Conservation (phyloP, 495 filamentous ascomycete genomes). For the Neurospora africana region DNA sequence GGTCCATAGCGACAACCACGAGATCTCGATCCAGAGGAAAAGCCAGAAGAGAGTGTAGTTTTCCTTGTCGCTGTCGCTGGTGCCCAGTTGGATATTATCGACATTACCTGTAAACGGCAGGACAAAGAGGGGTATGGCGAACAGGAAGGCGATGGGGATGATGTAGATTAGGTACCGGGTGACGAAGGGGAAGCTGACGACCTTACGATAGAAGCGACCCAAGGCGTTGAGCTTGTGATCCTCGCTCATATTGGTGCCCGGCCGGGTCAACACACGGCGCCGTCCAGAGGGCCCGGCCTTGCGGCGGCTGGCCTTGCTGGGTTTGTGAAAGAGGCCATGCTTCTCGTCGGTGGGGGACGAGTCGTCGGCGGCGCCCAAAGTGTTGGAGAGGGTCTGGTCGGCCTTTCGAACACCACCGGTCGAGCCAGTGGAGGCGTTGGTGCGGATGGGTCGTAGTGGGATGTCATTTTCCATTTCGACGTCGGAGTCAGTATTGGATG, state of each 20-base stretch:
- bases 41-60: slow-evolving; percentile 55
- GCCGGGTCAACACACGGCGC: slow-evolving; percentile 42
- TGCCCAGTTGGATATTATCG: slow-evolving; percentile 27
- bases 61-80: slow-evolving; percentile 29
- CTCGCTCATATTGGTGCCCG: slow-evolving; percentile 46
- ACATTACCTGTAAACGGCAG: slow-evolving; percentile 38
- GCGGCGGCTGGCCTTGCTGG: neutral
- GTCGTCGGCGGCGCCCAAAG: slow-evolving; percentile 14
- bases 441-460: slow-evolving; percentile 40
- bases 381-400: slow-evolving; percentile 26
- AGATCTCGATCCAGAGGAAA: slow-evolving; percentile 84
- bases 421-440: slow-evolving; percentile 38
- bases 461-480: slow-evolving; percentile 33
- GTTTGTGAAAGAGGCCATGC: slow-evolving; percentile 40
- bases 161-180: slow-evolving; percentile 88
- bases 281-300: slow-evolving; percentile 35
- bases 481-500: neutral
- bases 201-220: slow-evolving; percentile 77
- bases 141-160: slow-evolving; percentile 58
- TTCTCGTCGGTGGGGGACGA: slow-evolving; percentile 22
- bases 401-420: slow-evolving; percentile 41
- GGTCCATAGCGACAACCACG: slow-evolving; percentile 83
- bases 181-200: slow-evolving; percentile 74
- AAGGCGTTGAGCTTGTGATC: slow-evolving; percentile 59
- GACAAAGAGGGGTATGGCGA: slow-evolving; percentile 75